These are phyloP conservation scores for Cryptococcus depauperatus DNA, from an alignment of 1,284 basidiomycete genomes.

Conservation along the genomic window DNA sequence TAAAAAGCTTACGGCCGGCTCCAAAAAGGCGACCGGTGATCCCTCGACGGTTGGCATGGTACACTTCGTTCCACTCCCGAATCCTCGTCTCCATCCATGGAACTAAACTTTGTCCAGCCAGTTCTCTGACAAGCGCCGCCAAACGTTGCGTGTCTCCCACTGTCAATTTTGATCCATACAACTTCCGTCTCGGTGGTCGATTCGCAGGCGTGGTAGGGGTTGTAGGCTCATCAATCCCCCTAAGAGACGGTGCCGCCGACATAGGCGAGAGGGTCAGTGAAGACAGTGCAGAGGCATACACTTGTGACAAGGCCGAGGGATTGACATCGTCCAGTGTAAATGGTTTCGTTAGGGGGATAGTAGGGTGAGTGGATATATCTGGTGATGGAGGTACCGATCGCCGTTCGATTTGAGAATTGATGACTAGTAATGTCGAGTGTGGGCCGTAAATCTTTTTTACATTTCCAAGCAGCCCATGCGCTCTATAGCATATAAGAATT, in stretches of 20 bases:
- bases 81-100: conserved; percentile 96
- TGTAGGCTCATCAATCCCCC: conserved; percentile 11
- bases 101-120: conserved; percentile 79
- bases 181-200: conserved; percentile 19
- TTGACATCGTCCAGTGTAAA: conserved; percentile 22
- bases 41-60: conserved; percentile 70
- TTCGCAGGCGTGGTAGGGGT: conserved; percentile 8
- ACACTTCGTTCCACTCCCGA: conserved; percentile 89
- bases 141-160: conserved; percentile 73
- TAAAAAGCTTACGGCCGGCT: conserved; percentile 50
- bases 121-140: conserved; percentile 76
- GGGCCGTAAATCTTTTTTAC: conserved; percentile 44
- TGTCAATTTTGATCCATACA: conserved; percentile 49
- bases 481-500: conserved; percentile 15
- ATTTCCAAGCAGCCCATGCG: conserved; percentile 32
- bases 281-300: conserved; percentile 37
- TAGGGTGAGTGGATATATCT: conserved; percentile 23
- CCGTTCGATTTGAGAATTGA: conserved; percentile 33
- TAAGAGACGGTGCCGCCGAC: conserved; percentile 15
- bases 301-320: conserved; percentile 31
- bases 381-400: conserved; percentile 16
- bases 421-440: conserved; percentile 42
- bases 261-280: conserved; percentile 35
- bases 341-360: conserved; percentile 27
- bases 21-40: conserved; percentile 87